Percentiles rank a stretch among this genome's conserved stretches.
Evolutionary conservation across 257 asterid genomes (phyloP).

Genomic region (Solanum sejunctum): DNA sequence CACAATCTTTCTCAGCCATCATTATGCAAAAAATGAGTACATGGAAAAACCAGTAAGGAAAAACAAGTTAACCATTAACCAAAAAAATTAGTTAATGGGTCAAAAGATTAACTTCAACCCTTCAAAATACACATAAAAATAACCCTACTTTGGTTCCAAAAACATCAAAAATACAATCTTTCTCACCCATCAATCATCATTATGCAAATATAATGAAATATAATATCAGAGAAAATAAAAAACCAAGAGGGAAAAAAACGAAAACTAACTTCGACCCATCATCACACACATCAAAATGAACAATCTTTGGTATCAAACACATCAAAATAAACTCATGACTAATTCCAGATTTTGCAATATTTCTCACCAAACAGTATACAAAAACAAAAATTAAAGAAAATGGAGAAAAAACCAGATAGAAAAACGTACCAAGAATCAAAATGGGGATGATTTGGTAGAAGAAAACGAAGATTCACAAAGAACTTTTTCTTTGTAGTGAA

Average conservation of each 20-base stretch:
- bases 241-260: too few relatives aligned
- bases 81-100: neutral
- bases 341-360: neutral
- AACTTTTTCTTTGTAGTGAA: neutral
- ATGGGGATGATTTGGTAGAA: neutral
- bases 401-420: neutral
- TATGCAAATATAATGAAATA: neutral
- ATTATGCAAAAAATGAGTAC: neutral
- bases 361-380: neutral
- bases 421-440: slow-evolving; percentile 2
- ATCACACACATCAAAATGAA: neutral
- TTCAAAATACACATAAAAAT: neutral
- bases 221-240: neutral
- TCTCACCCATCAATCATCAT: neutral
- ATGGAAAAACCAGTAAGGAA: neutral
- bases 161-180: neutral
- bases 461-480: neutral
- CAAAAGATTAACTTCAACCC: neutral
- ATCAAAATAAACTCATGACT: neutral
- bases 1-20: neutral
- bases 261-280: neutral
- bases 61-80: neutral
- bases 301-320: neutral
- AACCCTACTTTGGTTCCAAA: neutral
- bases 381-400: neutral